Evolutionary conservation across 2,329 filamentous ascomycete genomes (phyloP), one percentile per base, ranked within the genome.

Genomic region (Diaporthe capsici): DNA sequence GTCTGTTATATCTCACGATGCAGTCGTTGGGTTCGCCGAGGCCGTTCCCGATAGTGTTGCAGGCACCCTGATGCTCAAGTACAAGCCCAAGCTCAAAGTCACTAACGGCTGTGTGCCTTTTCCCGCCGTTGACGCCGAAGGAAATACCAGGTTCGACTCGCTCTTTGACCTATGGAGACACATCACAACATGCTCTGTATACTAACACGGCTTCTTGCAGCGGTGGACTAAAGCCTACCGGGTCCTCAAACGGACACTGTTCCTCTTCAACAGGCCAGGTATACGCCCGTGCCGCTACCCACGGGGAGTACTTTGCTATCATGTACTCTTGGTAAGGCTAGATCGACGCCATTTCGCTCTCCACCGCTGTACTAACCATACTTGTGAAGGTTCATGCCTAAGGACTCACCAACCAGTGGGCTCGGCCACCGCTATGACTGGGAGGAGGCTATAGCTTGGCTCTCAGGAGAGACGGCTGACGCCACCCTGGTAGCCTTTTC

Each of bases 71-170:
- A 90, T 90, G 78, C 80, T 88, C 57, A 87, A 88, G 72, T 92
- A 90, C 82, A 87, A 92, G 82, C 90, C 90, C 0, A 86, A 84
- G 72, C 84, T 92, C 8, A 79, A 90, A 15, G 87, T 92, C 7
- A 85, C 86, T 25, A 89, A 90, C 78, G 91, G 91, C 61, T 93
- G 91, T 77, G 90, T 92, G 12, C 90, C 91, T 0, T 93, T 91
- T 79, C 90, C 91, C 0, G 91, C 88, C 1, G 91, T 93, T 1
- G 88, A 93, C 77, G 85, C 86, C 0, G 81, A 83, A 0, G 91
- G 91, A 3, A 86, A 92, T 78, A 92, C 88, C 22, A 85, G 87
- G 90, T 92, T 81, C 76, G 84, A 78, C 8, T 51, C 10, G n/a
- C 7, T 58, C 7, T 9, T 53, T 39, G 12, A 25, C 12, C 22